These are phyloP conservation scores for Avena sativa DNA, from an alignment of 176 grass and related monocot species.

Conservation along the genomic window DNA sequence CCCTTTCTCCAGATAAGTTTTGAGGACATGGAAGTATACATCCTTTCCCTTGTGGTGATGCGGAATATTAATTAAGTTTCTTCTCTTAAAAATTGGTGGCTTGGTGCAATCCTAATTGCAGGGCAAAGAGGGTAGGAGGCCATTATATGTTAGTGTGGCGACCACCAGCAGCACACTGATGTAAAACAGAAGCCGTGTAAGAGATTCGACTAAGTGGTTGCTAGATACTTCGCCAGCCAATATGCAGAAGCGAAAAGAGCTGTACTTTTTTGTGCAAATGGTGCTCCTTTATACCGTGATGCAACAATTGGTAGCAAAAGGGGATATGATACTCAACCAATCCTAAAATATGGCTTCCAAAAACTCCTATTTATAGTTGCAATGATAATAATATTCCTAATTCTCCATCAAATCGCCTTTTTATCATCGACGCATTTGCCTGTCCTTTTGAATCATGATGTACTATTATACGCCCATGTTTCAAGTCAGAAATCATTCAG, in stretches of 20 bases:
- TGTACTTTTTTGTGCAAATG: conserved; percentile 32
- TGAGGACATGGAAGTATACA: background rate
- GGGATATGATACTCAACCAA: background rate
- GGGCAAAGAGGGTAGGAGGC: too few relatives aligned
- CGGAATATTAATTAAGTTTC: background rate
- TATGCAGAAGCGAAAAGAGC: background rate
- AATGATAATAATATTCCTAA: conserved; percentile 16
- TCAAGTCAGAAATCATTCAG: background rate
- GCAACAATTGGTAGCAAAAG: conserved; percentile 34
- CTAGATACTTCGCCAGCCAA: conserved; percentile 29
- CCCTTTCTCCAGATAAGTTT: background rate
- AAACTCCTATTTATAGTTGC: background rate
- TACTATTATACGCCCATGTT: background rate
- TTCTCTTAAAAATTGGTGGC: too few relatives aligned
- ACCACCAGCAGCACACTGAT: conserved; percentile 13
- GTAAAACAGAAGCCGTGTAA: conserved; percentile 17
- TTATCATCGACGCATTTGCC: background rate
- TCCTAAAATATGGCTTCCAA: conserved; percentile 21
- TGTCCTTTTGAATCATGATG: conserved; percentile 12
- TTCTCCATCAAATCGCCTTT: background rate
- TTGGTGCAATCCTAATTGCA: too few relatives aligned
- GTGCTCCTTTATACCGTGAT: conserved; percentile 33
- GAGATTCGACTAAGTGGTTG: conserved; percentile 30
- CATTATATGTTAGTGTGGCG: background rate
- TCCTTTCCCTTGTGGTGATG: background rate